Conservation (phyloP, 129 eudicot genomes). For the Smallanthus sonchifolius region DNA sequence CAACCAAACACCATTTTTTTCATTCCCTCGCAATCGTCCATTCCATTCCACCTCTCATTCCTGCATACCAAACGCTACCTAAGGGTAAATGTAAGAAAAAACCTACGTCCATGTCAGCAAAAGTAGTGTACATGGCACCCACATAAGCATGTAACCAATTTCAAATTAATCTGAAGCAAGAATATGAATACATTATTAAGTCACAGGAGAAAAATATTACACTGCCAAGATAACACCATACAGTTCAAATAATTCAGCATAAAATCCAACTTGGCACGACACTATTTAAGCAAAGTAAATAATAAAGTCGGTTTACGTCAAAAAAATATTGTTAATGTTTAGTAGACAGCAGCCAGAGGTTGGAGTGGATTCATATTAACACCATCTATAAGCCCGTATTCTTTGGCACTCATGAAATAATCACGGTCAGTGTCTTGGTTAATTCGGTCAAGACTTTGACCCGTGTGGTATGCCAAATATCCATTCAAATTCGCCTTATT, state of each 20-base stretch:
- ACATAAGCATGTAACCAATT: not conserved
- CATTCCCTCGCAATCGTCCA: too few relatives aligned
- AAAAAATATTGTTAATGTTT: not conserved
- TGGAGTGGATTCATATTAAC: constrained; percentile 75
- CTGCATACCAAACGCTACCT: too few relatives aligned
- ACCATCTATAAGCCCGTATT: constrained; percentile 85
- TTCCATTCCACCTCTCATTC: too few relatives aligned
- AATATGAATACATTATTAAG: not conserved
- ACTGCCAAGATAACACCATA: not conserved
- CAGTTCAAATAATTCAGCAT: constrained; percentile 12
- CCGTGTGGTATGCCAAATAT: constrained; percentile 88
- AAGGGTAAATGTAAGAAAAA: too few relatives aligned
- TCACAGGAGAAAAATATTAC: constrained; percentile 17
- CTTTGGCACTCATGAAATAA: constrained; percentile 88
- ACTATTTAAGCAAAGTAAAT: constrained; percentile 11
- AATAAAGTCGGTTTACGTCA: constrained; percentile 20
- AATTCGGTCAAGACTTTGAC: constrained; percentile 79
- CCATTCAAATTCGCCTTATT: constrained; percentile 86
- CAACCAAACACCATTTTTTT: too few relatives aligned
- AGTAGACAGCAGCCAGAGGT: constrained; percentile 53
- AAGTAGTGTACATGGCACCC: not conserved
- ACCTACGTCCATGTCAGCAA: too few relatives aligned
- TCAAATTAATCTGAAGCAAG: not conserved
- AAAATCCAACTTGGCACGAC: constrained; percentile 20
- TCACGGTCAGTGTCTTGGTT: constrained; percentile 89